Evolutionary conservation across 306 rosid species (phyloP), one percentile per base, ranked within the genome.

Genomic region (Vigna angularis): DNA sequence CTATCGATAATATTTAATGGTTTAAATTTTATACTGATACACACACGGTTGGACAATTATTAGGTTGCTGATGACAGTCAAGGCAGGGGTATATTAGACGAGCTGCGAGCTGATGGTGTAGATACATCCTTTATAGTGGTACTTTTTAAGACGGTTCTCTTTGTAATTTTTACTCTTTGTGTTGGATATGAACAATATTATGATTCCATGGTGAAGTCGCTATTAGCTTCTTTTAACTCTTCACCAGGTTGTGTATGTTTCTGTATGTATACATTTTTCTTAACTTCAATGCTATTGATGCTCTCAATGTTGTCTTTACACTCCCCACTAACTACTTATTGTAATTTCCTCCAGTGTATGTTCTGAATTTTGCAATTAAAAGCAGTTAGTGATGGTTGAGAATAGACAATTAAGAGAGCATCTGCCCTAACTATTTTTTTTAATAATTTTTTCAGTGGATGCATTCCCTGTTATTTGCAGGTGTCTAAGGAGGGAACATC

Each of bases 51-150:
- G 68, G 74, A 16, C 40, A 38, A 63, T 48, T 50, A 52, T 77
- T 78, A 93, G 98, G 76, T 93, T 81, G 94, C 99, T 17, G 85
- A 88, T 86, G 99, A 93, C 76, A 66, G 88, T 50, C 98, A 88
- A 88, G 99, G 99, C 63, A 90, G 76, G 87, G 79, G 83, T 34
- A 87, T 93, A 78, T 58, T 95, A 72, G 94, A 87, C 20, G 98
- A 87, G 86, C 92, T 95, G 45, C 85, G 70, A 55, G 76, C 82
- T 52, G 99, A 95, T 45, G 97, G 96, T 8, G 81, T 95, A 26
- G 98, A 93, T 88, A 88, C 98, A 83, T 87, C 98, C 28, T 90
- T 72, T 86, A 58, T 91, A 42, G 96, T 74, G 87, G 99, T 93
- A 84, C 86, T 50, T 65, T 80, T 57, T 0, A 53, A 66, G 26